Evolutionary conservation across 2,329 filamentous ascomycete genomes (phyloP).

Genomic region (Xylariales sp.): DNA sequence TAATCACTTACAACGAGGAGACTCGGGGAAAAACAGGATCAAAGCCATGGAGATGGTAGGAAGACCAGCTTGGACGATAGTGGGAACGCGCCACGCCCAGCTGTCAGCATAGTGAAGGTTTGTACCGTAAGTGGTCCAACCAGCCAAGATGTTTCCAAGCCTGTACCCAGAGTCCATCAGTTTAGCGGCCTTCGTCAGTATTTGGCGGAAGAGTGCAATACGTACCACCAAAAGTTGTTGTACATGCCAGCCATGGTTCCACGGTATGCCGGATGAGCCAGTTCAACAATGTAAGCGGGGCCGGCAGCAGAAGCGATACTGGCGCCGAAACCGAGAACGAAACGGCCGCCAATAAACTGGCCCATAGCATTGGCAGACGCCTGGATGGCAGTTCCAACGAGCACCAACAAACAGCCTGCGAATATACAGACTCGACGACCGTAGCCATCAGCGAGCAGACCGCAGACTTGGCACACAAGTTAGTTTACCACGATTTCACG

Average conservation of each 20-base stretch:
- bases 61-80: slow-evolving; percentile 45
- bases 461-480: slow-evolving; percentile 30
- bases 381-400: slow-evolving; percentile 46
- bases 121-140: slow-evolving; percentile 44
- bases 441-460: slow-evolving; percentile 44
- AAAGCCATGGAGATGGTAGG: slow-evolving; percentile 40
- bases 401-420: slow-evolving; percentile 46
- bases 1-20: slow-evolving; percentile 9
- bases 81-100: slow-evolving; percentile 56
- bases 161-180: no score
- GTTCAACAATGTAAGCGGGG: slow-evolving; percentile 60
- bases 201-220: not conserved
- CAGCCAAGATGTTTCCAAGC: slow-evolving; percentile 49
- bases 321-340: slow-evolving; percentile 53
- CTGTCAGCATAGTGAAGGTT: slow-evolving; percentile 31
- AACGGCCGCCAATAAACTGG: slow-evolving; percentile 53
- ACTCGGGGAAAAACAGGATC: slow-evolving; percentile 28
- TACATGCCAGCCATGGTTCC: slow-evolving; percentile 56
- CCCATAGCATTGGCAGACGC: slow-evolving; percentile 37
- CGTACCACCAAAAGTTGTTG: slow-evolving; percentile 30
- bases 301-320: slow-evolving; percentile 55
- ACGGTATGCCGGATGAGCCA: slow-evolving; percentile 58
- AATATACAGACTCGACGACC: slow-evolving; percentile 54
- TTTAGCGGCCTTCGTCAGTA: no score
- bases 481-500: not conserved